A percentile compares a stretch with the other conserved stretches of the same genome.
Evolutionary conservation across 2,329 filamentous ascomycete genomes (phyloP).

Genomic region (Ceratocystiopsis minuta): DNA sequence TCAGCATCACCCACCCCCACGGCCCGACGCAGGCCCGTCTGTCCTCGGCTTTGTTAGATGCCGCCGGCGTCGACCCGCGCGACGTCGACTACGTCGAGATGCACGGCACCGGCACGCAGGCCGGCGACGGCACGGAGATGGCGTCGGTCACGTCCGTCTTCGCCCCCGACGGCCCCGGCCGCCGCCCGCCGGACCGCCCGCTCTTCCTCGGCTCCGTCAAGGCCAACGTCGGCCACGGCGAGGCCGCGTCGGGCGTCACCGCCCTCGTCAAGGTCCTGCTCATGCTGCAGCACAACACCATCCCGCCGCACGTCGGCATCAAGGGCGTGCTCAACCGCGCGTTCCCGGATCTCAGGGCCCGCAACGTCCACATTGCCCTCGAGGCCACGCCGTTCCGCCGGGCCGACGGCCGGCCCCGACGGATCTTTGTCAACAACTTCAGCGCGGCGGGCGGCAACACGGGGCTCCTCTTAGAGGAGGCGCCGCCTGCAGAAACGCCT

Average conservation of each 20-base stretch:
- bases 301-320: constrained; percentile 51
- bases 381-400: constrained; percentile 32
- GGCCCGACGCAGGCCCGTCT: constrained; percentile 56
- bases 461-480: constrained; percentile 46
- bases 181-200: constrained; percentile 28
- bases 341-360: constrained; percentile 39
- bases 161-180: constrained; percentile 26
- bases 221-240: constrained; percentile 44
- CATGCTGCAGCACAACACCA: constrained; percentile 44
- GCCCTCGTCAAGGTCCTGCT: constrained; percentile 46
- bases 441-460: constrained; percentile 57
- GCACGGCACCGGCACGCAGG: constrained; percentile 79
- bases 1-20: constrained; percentile 73
- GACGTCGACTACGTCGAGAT: constrained; percentile 76
- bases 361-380: constrained; percentile 40
- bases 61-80: constrained; percentile 55
- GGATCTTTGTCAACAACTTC: constrained; percentile 49
- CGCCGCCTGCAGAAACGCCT: constrained; percentile 19
- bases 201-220: constrained; percentile 47
- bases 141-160: constrained; percentile 46
- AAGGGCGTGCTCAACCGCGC: constrained; percentile 43
- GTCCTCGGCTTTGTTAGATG: constrained; percentile 50
- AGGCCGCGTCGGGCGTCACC: constrained; percentile 43
- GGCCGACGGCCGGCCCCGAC: constrained; percentile 26
- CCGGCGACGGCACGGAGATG: constrained; percentile 71